Conservation (phyloP, 2,329 filamentous ascomycete species). For the Alternaria atra region DNA sequence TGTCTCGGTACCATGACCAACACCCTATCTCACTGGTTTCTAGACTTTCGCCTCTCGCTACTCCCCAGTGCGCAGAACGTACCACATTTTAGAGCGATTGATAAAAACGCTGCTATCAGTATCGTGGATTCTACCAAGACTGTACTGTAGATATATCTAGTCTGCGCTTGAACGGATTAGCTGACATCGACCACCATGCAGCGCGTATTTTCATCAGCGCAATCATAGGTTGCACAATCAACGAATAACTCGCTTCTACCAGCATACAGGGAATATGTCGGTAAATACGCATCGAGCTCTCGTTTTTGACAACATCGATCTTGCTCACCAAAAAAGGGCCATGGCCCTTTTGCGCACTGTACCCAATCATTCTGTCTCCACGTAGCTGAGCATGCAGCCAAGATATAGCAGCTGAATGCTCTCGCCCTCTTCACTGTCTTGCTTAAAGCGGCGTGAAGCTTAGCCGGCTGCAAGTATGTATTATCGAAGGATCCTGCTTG, state of each 20-base stretch:
- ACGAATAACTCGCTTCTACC: neutral
- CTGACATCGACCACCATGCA: too few relatives aligned
- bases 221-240: neutral
- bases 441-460: neutral
- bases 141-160: too few relatives aligned
- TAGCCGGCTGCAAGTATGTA: neutral
- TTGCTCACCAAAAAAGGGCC: slow-evolving; percentile 5
- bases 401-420: neutral
- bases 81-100: too few relatives aligned
- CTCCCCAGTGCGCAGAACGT: too few relatives aligned
- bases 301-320: neutral
- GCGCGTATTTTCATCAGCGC: too few relatives aligned
- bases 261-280: accelerated
- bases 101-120: too few relatives aligned
- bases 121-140: too few relatives aligned
- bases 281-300: neutral
- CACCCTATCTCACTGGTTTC: too few relatives aligned
- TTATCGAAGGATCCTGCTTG: neutral
- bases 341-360: neutral
- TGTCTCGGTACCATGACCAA: too few relatives aligned
- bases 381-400: neutral
- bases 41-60: too few relatives aligned
- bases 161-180: too few relatives aligned
- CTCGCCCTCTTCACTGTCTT: neutral
- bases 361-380: neutral